These are phyloP conservation scores for Laguncularia racemosa DNA, from an alignment of 345 rosid genomes.

Conservation along the genomic window DNA sequence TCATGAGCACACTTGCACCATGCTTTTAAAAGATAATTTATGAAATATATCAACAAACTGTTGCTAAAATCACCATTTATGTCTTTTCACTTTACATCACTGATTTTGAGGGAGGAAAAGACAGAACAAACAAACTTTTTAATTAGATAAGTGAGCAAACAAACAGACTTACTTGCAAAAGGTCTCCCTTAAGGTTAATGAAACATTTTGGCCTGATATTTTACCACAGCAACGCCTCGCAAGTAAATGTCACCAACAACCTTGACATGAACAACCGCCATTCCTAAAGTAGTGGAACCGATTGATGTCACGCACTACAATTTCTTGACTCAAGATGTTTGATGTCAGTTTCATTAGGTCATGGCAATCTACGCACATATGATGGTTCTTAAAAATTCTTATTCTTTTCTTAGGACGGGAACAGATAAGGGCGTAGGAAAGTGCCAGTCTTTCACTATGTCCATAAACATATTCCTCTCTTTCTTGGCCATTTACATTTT, in stretches of 20 bases:
- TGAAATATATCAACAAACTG: too few species aligned
- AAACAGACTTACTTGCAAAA: too few species aligned
- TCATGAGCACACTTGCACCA: too few species aligned
- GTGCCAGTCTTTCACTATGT: conserved; percentile 9
- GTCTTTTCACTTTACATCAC: too few species aligned
- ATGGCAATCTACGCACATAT: conserved; percentile 9
- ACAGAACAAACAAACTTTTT: too few species aligned
- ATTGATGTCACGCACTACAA: conserved; percentile 2
- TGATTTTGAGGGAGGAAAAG: too few species aligned
- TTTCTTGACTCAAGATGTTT: not conserved
- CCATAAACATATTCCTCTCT: conserved; percentile 4
- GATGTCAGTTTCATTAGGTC: conserved; percentile 7
- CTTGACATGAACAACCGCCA: conserved; percentile 7
- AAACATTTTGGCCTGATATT: too few species aligned
- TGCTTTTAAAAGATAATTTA: too few species aligned
- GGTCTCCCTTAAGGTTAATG: too few species aligned
- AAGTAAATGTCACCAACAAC: not conserved
- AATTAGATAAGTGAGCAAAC: too few species aligned
- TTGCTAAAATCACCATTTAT: too few species aligned
- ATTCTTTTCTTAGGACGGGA: conserved; percentile 1
- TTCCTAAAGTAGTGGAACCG: conserved; percentile 7
- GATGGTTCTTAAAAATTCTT: conserved; percentile 8
- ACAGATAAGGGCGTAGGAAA: conserved; percentile 5
- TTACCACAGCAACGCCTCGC: too few species aligned
- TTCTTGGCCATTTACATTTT: conserved; percentile 6